Evolutionary conservation across 2,329 filamentous ascomycete species (phyloP), one percentile per base, ranked within the genome.

Genomic region (Aspergillus alliaceus): DNA sequence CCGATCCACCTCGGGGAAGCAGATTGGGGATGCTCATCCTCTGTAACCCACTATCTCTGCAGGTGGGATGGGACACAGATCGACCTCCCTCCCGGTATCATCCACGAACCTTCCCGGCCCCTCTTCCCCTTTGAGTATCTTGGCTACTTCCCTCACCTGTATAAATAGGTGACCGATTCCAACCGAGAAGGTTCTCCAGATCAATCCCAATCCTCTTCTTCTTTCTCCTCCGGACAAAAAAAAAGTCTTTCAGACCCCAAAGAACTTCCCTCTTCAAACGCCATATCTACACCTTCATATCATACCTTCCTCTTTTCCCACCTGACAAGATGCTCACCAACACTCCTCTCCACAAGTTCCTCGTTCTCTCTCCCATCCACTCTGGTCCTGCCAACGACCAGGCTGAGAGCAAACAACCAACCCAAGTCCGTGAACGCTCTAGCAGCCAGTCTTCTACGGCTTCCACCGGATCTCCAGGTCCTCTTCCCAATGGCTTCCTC

Each of bases 351-450:
- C 55, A 60, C 61, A 67, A 68, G 53, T 72, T 71, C 62, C 66
- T 72, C 58, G 64, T 72, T 48, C 57, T 72, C 59, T 69, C 70
- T 47, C 70, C 69, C 46, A 67, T 61, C 37, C 66, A 72, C 59
- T 69, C 60, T 35, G 67, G 65, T 50, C 69, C 70, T 25, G 59
- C 59, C 51, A 65, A 62, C 50, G 60, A 66, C 48, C 59, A 64
- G 47, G 51, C 49, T 44, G 35, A 63, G 35, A 58, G 51, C 51
- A 35, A n/a, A 48, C 39, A 52, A 31, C 22, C 27, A 15, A 39
- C 51, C 40, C 49, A 56, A n/a, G 54, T 39, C 48, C 59, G 58
- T 53, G 60, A 63, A 57, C 69, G 69, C 44, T 68, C 69, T 37
- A 63, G 62, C 61, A 71, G 69, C 61, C 64, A 67, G 24, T 63